Conservation (phyloP, 208 protist species). For the Leishmania tropica region DNA sequence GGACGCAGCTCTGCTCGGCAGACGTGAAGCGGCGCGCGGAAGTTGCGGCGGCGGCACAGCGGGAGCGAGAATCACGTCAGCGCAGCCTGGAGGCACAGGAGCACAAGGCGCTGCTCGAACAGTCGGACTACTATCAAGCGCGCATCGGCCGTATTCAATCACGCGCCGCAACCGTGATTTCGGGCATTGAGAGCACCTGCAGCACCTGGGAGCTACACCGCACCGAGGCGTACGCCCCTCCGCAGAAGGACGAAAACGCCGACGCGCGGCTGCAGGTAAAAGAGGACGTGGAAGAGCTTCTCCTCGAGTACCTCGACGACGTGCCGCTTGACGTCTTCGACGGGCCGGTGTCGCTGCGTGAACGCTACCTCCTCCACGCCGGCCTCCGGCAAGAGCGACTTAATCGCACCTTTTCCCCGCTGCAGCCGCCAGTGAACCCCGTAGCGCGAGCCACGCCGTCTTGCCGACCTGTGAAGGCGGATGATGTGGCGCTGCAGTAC, state of each 20-base stretch:
- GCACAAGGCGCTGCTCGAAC: constrained; percentile 35
- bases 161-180: constrained; percentile 35
- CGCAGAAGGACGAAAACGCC: constrained; percentile 1
- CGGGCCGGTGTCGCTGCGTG: constrained; percentile 53
- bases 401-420: constrained; percentile 4
- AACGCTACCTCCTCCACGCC: constrained; percentile 58
- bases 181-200: constrained; percentile 41
- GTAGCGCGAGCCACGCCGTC: neutral
- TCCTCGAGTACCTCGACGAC: constrained; percentile 66
- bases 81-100: constrained; percentile 19
- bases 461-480: neutral
- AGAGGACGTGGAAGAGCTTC: constrained; percentile 51
- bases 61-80: constrained; percentile 18
- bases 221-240: constrained; percentile 42
- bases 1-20: constrained; percentile 1
- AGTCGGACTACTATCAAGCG: constrained; percentile 55
- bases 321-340: constrained; percentile 69
- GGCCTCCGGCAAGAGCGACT: constrained; percentile 34
- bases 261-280: constrained; percentile 7
- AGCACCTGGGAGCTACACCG: constrained; percentile 70
- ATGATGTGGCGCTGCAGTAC: neutral
- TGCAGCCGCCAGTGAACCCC: neutral
- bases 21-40: constrained; percentile 11
- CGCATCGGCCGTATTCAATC: constrained; percentile 33
- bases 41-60: constrained; percentile 18